phyloP scores from a whole-genome alignment of 352 stramenopile species.

The Phytopythium montanum region DNA sequence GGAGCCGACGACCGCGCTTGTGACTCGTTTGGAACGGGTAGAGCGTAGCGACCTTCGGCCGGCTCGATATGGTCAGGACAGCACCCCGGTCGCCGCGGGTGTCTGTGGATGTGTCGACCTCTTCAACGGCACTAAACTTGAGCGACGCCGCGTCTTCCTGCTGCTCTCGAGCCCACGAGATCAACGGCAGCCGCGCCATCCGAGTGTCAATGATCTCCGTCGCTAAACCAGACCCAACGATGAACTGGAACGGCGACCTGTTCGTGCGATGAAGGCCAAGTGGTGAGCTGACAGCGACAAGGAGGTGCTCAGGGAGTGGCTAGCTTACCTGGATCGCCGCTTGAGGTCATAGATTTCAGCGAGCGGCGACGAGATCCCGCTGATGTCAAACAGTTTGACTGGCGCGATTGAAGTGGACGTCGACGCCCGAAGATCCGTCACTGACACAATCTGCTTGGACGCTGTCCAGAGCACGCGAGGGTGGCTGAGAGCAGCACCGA shows the following conservation, averaged over 20 bases:
- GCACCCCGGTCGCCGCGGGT: constrained; percentile 23
- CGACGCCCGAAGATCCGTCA: constrained; percentile 49
- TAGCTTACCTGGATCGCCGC: constrained; percentile 40
- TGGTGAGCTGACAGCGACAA: neutral
- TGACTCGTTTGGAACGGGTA: constrained; percentile 42
- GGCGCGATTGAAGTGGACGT: constrained; percentile 9
- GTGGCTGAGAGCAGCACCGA: constrained; percentile 30
- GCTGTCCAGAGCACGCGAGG: constrained; percentile 66
- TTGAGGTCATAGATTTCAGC: constrained; percentile 67
- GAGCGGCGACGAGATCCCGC: constrained; percentile 22
- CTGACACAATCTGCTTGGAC: constrained; percentile 34
- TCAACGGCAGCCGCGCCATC: constrained; percentile 50
- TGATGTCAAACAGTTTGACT: constrained; percentile 52
- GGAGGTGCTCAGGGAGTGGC: neutral
- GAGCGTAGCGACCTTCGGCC: constrained; percentile 35
- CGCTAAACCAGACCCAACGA: constrained; percentile 58
- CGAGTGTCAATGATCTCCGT: constrained; percentile 68
- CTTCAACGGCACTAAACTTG: constrained; percentile 40
- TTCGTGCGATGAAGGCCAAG: neutral
- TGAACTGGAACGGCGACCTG: constrained; percentile 69
- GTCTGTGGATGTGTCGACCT: constrained; percentile 32
- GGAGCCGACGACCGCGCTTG: constrained; percentile 16
- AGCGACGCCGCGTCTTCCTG: constrained; percentile 11
- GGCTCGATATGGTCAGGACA: constrained; percentile 37
- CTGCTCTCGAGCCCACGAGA: constrained; percentile 52